Base-by-base conservation (phyloP, 2,329 filamentous ascomycete genomes). In the Arthrobotrys pseudoclavata region DNA sequence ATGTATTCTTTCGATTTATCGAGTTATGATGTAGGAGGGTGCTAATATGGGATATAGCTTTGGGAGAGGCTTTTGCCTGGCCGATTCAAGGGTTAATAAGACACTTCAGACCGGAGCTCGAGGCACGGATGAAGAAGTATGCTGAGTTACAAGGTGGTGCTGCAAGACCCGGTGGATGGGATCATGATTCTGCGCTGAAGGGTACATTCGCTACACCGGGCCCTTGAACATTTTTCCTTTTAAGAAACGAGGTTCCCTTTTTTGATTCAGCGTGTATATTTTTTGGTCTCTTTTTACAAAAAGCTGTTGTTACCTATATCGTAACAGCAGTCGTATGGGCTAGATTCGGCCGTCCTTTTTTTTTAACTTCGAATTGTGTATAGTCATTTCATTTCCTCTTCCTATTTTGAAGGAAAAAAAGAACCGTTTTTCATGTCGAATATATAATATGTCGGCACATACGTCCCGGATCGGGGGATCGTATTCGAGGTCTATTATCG, bases 21-120 rank as follows among this genome's bases (percentile, higher is more conserved):
- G 13, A 4, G 15, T 53, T n/a, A 4, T 15, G 10, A 29, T 45
- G 18, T 50, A 31, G 12, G 6, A 37, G 18, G 26, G 47, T 80
- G 81, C 82, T 85, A 80, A 85, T 72, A 79, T 60, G 40, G 20
- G 52, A 13, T 29, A 42, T 64, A 92, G 91, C 95, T 85, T 87
- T 99, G 80, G 96, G 96, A 75, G 96, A 99, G 87, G 96, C 96
- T 79, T 99, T 99, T 82, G 94, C 96, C 80, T 99, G 96, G 96
- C 96, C 96, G 80, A 91, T 99, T 81, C 96, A 99, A 86, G 96
- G 96, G 84, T 89, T 99, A 77, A 99, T 99, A 85, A 91, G 96
- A 83, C 96, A 99, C 86, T 99, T 99, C 89, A 90, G 96, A 82
- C 96, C 95, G 52, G 94, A 99, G 86, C 87, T 99, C 63, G 94